Percentiles rank a stretch among this genome's conserved stretches.
These are phyloP conservation scores for Phlegmacium glaucopus DNA, from an alignment of 768 basidiomycete genomes.

Conservation along the genomic window DNA sequence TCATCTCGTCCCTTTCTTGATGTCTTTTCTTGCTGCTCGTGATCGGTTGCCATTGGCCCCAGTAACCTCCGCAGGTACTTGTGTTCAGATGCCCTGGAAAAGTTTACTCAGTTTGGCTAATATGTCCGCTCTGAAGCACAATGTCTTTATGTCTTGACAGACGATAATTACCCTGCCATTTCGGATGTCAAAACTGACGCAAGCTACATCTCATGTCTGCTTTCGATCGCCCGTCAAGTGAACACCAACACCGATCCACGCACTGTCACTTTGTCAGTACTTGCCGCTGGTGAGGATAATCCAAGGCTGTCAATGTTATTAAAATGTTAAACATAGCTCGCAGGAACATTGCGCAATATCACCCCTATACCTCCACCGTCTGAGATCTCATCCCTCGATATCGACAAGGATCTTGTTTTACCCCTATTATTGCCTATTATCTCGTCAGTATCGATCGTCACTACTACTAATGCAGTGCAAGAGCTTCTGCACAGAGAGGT, in stretches of 20 bases:
- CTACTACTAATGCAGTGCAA: conserved; percentile 46
- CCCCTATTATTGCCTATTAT: conserved; percentile 70
- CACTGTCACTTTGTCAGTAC: conserved; percentile 51
- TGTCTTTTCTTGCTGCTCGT: conserved; percentile 81
- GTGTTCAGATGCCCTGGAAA: not conserved
- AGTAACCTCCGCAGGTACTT: conserved; percentile 76
- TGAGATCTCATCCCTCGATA: conserved; percentile 55
- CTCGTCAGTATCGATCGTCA: conserved; percentile 51
- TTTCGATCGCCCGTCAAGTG: conserved; percentile 52
- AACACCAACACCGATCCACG: conserved; percentile 46
- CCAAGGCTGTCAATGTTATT: not conserved
- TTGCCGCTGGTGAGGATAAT: conserved; percentile 58
- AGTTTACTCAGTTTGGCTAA: not conserved
- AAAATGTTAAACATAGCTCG: not conserved
- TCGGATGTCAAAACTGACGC: conserved; percentile 60
- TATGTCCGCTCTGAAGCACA: conserved; percentile 52
- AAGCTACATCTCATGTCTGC: conserved; percentile 59
- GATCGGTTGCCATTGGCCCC: conserved; percentile 66
- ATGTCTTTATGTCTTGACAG: conserved; percentile 88
- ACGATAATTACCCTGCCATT: conserved; percentile 80
- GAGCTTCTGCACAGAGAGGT: conserved; percentile 53
- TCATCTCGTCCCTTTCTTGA: conserved; percentile 75
- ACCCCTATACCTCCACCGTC: conserved; percentile 72
- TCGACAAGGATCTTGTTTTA: conserved; percentile 69
- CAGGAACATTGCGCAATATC: conserved; percentile 76